phyloP scores from a whole-genome alignment of 139 green algal genomes.

The Chlorella sp. region DNA sequence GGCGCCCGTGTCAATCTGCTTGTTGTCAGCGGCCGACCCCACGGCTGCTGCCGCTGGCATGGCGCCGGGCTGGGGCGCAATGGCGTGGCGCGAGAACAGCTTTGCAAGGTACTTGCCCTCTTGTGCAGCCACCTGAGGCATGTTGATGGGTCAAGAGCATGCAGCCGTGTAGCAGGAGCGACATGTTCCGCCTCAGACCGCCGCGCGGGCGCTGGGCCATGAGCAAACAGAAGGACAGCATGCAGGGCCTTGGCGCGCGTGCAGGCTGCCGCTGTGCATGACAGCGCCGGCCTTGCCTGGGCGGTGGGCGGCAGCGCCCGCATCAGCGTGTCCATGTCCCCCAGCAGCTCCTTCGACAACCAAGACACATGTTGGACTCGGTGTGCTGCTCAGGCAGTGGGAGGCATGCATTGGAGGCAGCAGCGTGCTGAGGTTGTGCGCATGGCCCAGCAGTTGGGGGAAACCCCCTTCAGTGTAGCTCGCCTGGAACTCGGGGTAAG shows the following conservation, averaged over 20 bases:
- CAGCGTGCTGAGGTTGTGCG: too few species aligned
- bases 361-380: too few species aligned
- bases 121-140: neutral
- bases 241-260: too few species aligned
- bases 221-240: too few species aligned
- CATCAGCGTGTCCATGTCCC: conserved; percentile 71
- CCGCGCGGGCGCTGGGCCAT: too few species aligned
- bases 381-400: too few species aligned
- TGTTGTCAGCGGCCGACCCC: neutral
- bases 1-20: neutral
- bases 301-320: conserved; percentile 79
- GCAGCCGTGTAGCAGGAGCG: neutral
- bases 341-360: conserved; percentile 60
- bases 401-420: too few species aligned
- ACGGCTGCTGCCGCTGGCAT: neutral
- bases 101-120: conserved; percentile 67
- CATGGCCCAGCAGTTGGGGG: too few species aligned
- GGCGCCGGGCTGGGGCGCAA: conserved; percentile 3
- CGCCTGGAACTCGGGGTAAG: conserved; percentile 68
- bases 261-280: neutral
- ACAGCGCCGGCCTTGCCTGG: conserved; percentile 44
- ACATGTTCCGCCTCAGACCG: too few species aligned
- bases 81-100: conserved; percentile 8
- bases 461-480: too few species aligned
- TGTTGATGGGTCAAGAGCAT: neutral